Evolutionary conservation across 2,329 filamentous ascomycete genomes (phyloP).

Genomic region (Fusarium sp.): DNA sequence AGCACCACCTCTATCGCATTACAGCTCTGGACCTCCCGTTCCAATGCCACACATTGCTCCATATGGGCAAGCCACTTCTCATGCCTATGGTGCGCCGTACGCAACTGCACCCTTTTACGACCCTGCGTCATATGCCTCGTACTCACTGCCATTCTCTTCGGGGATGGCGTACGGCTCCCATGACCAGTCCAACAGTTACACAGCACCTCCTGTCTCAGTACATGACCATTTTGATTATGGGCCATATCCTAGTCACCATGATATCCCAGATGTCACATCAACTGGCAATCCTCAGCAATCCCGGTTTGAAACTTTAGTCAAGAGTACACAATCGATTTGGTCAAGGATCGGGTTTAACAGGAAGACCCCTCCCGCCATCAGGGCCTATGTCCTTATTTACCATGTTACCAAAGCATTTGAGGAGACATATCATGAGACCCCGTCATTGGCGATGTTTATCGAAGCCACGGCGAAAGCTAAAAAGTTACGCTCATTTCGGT

Average conservation of each 20-base stretch:
- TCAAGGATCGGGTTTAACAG: constrained; percentile 67
- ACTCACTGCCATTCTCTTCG: constrained; percentile 14
- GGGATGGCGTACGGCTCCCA: constrained; percentile 4
- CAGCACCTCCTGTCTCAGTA: neutral
- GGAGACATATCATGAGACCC: constrained; percentile 65
- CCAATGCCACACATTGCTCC: constrained; percentile 5
- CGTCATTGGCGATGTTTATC: constrained; percentile 68
- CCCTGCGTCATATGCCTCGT: constrained; percentile 19
- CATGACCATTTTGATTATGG: constrained; percentile 3
- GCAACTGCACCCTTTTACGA: constrained; percentile 23
- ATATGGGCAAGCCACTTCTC: constrained; percentile 16
- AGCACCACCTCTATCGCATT: constrained; percentile 4
- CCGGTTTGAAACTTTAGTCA: constrained; percentile 64
- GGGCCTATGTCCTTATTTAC: constrained; percentile 72
- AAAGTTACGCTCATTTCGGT: constrained; percentile 66
- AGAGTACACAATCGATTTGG: constrained; percentile 71
- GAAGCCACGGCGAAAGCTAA: constrained; percentile 67
- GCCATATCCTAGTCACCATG: constrained; percentile 9
- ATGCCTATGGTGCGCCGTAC: constrained; percentile 23
- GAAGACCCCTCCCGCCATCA: constrained; percentile 70
- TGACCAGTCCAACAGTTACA: constrained; percentile 9
- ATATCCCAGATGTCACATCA: neutral
- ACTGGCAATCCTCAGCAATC: constrained; percentile 49
- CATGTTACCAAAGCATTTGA: constrained; percentile 70
- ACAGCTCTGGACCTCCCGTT: constrained; percentile 10